Evolutionary conservation across 2,329 filamentous ascomycete species (phyloP), one percentile per base, ranked within the genome.

Genomic region (Arthrobotrys megalospora): DNA sequence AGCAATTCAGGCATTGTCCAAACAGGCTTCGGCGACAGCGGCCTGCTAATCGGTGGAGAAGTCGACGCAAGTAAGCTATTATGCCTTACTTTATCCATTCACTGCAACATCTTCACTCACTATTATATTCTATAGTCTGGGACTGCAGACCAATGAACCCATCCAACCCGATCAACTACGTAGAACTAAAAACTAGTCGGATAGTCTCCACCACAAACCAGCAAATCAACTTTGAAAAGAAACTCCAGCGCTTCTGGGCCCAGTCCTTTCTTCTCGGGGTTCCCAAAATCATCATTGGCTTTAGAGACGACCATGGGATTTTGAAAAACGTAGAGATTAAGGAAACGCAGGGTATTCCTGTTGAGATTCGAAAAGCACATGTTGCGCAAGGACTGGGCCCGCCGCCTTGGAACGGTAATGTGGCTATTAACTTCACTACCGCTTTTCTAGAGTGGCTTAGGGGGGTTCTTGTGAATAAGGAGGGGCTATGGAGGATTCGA

Each of bases 261-360:
- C 96, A 98, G 84, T 97, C 93, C 0, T 99, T 97, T 83, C 87
- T 99, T 1, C 90, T 99, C 1, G 95, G 95, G 47, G 94, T 98
- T 0, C 93, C 94, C 0, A 96, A 91, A 81, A 93, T 99, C 80
- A 90, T 97, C 53, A 92, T 99, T 34, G 96, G 96, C 0, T 97
- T 96, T 83, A 90, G 96, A 58, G 91, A 89, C 38, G 89, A 88
- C 70, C 83, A 91, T 69, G 95, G 96, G 6, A 88, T 93, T 66
- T 86, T 99, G 21, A 87, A 88, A 58, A 87, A 89, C 11, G 83
- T 96, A 11, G 89, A 97, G 83, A 93, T 97, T 82, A 89, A 97
- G 36, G 89, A 93, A 76, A 97, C 94, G 1, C 89, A 90, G 53
- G 87, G 86, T 34, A 93, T 99, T 68, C 96, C 96, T 0, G 88